Evolutionary conservation across 306 rosid species (phyloP).

Genomic region (Cucurbita maxima): DNA sequence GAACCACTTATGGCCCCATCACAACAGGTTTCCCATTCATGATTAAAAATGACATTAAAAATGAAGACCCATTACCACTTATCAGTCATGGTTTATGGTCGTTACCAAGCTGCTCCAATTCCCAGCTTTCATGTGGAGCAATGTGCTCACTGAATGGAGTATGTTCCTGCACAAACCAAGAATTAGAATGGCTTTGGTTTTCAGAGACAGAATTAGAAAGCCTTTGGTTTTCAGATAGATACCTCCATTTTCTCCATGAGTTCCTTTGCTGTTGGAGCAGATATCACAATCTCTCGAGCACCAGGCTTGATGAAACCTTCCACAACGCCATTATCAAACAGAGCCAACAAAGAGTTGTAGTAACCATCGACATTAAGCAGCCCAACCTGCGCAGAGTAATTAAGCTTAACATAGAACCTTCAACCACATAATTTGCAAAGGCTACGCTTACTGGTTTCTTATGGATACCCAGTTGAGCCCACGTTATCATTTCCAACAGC

Average conservation of each 20-base stretch:
- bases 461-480: slow-evolving; percentile 96
- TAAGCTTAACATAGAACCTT: background rate
- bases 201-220: background rate
- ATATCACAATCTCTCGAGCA: slow-evolving; percentile 66
- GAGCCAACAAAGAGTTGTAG: slow-evolving; percentile 71
- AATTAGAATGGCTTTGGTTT: background rate
- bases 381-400: slow-evolving; percentile 49
- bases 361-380: slow-evolving; percentile 89
- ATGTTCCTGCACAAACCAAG: slow-evolving; percentile 34
- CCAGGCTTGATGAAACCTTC: slow-evolving; percentile 86
- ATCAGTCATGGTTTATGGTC: slow-evolving; percentile 32
- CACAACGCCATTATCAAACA: slow-evolving; percentile 82
- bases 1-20: slow-evolving; percentile 39
- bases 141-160: slow-evolving; percentile 51
- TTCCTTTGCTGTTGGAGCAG: slow-evolving; percentile 79
- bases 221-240: slow-evolving; percentile 7
- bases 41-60: slow-evolving; percentile 32
- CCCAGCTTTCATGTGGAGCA: slow-evolving; percentile 80
- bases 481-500: slow-evolving; percentile 82
- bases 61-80: slow-evolving; percentile 24
- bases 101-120: slow-evolving; percentile 53
- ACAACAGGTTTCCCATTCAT: slow-evolving; percentile 27
- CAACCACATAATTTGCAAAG: background rate
- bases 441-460: slow-evolving; percentile 50
- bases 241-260: slow-evolving; percentile 84